Conservation (phyloP, 2,329 filamentous ascomycete species). For the Diaporthe nobilis region DNA sequence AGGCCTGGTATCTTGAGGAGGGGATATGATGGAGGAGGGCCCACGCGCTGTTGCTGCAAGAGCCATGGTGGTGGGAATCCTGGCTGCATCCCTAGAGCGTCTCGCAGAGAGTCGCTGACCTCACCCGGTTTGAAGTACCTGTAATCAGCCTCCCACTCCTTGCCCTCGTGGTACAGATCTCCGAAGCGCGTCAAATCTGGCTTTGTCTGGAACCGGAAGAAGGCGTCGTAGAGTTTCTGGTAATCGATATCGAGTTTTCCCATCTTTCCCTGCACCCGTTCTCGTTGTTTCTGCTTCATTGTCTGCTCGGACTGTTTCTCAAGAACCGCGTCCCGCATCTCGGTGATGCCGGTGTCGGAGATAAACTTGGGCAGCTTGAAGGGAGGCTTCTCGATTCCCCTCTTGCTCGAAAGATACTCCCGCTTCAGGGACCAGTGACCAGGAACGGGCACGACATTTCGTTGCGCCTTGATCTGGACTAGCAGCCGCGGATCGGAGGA, state of each 20-base stretch:
- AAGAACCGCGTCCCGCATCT: conserved; percentile 96
- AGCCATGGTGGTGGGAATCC: conserved; percentile 96
- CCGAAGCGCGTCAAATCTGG: conserved; percentile 94
- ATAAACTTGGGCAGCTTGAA: conserved; percentile 97
- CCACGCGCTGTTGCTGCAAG: conserved; percentile 95
- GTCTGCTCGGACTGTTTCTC: conserved; percentile 95
- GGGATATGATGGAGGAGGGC: conserved; percentile 93
- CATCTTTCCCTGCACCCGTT: conserved; percentile 95
- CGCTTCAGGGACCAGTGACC: conserved; percentile 96
- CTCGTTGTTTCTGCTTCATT: conserved; percentile 95
- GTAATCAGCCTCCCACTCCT: conserved; percentile 96
- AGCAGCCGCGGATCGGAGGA: conserved; percentile 90
- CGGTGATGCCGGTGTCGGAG: conserved; percentile 94
- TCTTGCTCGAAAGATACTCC: conserved; percentile 96
- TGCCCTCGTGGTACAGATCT: conserved; percentile 99
- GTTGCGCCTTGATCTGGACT: conserved; percentile 93
- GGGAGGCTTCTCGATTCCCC: conserved; percentile 94
- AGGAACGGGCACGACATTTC: conserved; percentile 96
- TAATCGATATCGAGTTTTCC: conserved; percentile 99
- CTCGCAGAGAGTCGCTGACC: conserved; percentile 88
- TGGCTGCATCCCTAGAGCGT: conserved; percentile 93
- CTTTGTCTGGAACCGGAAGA: conserved; percentile 98
- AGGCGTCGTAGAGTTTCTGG: conserved; percentile 97
- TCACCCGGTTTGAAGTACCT: conserved; percentile 92
- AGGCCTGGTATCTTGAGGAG: conserved; percentile 95